Conservation (phyloP, 805 yeast species). For the Wickerhamiella alocasiicola region DNA sequence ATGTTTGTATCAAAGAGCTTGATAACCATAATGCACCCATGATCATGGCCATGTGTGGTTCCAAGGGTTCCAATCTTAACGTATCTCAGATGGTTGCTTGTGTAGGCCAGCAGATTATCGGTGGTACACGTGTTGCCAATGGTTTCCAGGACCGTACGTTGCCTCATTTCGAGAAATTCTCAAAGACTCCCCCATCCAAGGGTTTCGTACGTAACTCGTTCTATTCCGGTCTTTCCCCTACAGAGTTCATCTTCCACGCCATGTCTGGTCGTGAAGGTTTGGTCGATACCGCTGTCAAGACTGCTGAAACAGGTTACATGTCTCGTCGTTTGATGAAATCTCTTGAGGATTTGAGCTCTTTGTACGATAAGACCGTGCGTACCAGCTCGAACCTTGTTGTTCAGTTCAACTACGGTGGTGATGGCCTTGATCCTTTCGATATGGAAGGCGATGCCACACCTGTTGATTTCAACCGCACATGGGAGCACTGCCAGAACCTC, state of each 20-base stretch:
- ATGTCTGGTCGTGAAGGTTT: conserved; percentile 99
- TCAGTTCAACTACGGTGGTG: conserved; percentile 97
- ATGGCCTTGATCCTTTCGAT: conserved; percentile 93
- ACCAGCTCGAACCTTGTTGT: conserved; percentile 94
- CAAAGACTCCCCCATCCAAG: conserved; percentile 94
- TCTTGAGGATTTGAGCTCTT: conserved; percentile 85
- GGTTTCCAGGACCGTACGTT: conserved; percentile 98
- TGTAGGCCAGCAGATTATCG: conserved; percentile 96
- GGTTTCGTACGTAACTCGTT: conserved; percentile 96
- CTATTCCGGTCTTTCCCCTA: conserved; percentile 86
- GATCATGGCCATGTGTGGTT: conserved; percentile 98
- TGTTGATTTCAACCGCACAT: conserved; percentile 81
- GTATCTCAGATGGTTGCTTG: conserved; percentile 98
- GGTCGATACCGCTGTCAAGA: conserved; percentile 98
- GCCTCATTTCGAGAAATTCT: conserved; percentile 92
- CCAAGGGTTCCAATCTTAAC: conserved; percentile 94
- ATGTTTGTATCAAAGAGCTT: conserved; percentile 85
- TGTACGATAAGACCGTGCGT: conserved; percentile 87
- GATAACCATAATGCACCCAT: conserved; percentile 88
- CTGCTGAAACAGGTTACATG: conserved; percentile 99
- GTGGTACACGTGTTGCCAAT: conserved; percentile 98
- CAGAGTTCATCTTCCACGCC: conserved; percentile 95
- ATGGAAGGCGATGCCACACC: conserved; percentile 99
- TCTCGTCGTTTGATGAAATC: conserved; percentile 97
- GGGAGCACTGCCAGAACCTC: conserved; percentile 81